Base-by-base conservation (phyloP, 192 early-diverging fungal species). In the Umbelopsis isabellina region DNA sequence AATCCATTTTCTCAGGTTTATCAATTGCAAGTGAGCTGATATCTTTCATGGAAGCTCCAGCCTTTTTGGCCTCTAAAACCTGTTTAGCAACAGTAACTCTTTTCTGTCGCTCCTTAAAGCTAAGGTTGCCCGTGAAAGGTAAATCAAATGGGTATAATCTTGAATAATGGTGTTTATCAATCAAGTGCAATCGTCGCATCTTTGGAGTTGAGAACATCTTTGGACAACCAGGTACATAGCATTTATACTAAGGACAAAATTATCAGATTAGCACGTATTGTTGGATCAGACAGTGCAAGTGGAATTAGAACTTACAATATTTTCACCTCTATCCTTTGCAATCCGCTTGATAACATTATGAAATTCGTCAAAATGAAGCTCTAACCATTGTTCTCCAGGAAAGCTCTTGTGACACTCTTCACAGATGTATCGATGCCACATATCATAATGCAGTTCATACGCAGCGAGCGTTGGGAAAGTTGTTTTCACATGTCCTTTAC, bases 141-240 rank as follows among this genome's bases (percentile, higher is more conserved):
- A 87, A 69, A 5, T 70, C 70, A 73, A 88, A 88, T 11, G 84
- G 79, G 72, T 84, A 88, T 22, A 65, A 68, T 45, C 66, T 78
- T 13, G 86, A 81, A 55, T 86, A 88, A 4, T 76, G 45, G 49
- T 88, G 86, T 30, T 85, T 83, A 27, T 84, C 83, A 53, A 88
- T 83, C 44, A 86, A 50, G 69, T 88, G 86, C 25, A 76, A 35
- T 37, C 76, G 73, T 27, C 86, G 70, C 67, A 74, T 82, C 20
- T 66, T 53, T n/a, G 76, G 68, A 1, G 69, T 66, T 1, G 65
- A 72, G 51, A 85, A 86, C 1, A 71, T n/a, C 35, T 77, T 73
- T 5, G 74, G 65, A 52, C 86, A 88, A 1, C 70, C 77, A 46
- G 86, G 80, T 10, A 88, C 83, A 49, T 73, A 88, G 65, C 86